These are phyloP conservation scores for Alloteropsis semialata DNA, from an alignment of 176 grass and related monocot genomes.

Conservation along the genomic window DNA sequence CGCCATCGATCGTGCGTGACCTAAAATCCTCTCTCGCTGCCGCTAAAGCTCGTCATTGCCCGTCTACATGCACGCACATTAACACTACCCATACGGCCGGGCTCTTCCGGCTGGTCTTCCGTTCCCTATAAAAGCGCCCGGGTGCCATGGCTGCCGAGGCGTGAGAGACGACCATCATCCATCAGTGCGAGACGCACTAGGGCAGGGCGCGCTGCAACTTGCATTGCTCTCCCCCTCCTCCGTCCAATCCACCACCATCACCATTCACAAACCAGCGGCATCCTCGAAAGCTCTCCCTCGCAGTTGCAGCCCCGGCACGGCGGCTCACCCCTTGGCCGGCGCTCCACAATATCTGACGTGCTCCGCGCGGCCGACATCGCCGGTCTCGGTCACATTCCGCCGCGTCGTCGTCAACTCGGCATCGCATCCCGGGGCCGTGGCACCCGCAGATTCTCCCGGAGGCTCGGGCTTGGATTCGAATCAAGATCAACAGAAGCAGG, in stretches of 20 bases:
- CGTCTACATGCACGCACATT: neutral
- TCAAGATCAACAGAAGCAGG: neutral
- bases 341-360: no score
- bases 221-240: neutral
- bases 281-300: neutral
- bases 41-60: neutral
- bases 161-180: no score
- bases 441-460: neutral
- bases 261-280: no score
- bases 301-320: neutral
- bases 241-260: neutral
- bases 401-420: no score
- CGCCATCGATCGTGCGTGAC: slow-evolving; percentile 7
- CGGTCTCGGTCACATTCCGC: neutral
- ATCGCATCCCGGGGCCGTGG: neutral
- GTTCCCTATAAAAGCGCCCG: neutral
- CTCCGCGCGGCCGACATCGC: no score
- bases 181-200: slow-evolving; percentile 27
- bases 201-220: neutral
- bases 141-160: neutral
- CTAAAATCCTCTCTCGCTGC: neutral
- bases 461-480: neutral
- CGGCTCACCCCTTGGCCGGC: neutral
- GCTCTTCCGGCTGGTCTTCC: neutral
- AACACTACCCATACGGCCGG: neutral